phyloP scores from a whole-genome alignment of 164 flowering plant species.

The Aristolochia fimbriata region DNA sequence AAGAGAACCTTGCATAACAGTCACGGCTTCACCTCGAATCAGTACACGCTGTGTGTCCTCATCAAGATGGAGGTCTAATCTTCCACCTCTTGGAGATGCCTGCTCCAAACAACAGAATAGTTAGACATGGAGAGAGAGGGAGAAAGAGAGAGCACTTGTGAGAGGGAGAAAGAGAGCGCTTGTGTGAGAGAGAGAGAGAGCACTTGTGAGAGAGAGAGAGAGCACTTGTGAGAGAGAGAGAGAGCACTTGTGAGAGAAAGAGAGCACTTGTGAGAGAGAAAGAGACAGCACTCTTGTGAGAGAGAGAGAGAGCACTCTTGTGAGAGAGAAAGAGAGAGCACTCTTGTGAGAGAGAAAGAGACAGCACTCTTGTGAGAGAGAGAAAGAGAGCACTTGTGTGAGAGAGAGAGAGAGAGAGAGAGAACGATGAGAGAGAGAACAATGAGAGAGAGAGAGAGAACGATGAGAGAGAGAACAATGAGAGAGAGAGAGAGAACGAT shows the following conservation, averaged over 20 bases:
- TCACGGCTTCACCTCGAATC: constrained; percentile 59
- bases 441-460: neutral
- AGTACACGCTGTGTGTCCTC: constrained; percentile 43
- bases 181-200: neutral
- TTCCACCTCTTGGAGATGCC: constrained; percentile 82
- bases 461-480: too few relatives aligned
- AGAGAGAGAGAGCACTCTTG: neutral
- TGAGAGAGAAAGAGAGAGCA: neutral
- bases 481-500: neutral
- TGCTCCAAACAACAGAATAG: constrained; percentile 8
- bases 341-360: neutral
- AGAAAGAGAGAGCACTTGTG: neutral
- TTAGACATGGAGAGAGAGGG: neutral
- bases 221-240: neutral
- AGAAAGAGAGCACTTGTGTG: too few relatives aligned
- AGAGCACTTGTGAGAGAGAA: neutral
- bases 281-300: too few relatives aligned
- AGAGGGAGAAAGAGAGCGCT: neutral
- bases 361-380: too few relatives aligned
- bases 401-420: neutral
- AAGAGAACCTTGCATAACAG: constrained; percentile 67
- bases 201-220: neutral
- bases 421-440: too few relatives aligned
- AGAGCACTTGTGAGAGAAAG: neutral
- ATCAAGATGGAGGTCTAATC: constrained; percentile 46